Evolutionary conservation across 306 rosid genomes (phyloP).

Genomic region (Vigna trinervia): DNA sequence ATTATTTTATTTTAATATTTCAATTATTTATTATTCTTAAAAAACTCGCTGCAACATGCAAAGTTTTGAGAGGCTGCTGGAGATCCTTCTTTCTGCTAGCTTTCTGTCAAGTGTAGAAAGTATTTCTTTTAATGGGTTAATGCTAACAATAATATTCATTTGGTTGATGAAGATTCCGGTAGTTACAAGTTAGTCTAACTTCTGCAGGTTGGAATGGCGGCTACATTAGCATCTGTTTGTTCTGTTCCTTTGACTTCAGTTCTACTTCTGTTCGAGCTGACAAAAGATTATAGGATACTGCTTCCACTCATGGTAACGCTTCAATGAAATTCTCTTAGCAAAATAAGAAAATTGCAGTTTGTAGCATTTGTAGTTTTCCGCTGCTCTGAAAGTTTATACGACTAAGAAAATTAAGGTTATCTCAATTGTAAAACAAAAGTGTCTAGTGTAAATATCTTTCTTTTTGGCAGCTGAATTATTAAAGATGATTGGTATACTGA

Average conservation of each 20-base stretch:
- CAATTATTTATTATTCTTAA: neutral
- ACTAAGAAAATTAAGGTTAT: constrained; percentile 2
- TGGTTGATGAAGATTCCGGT: constrained; percentile 31
- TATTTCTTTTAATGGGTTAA: too few species aligned
- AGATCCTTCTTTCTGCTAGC: too few species aligned
- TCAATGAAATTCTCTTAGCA: constrained; percentile 25
- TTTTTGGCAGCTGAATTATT: neutral
- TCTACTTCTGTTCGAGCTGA: constrained; percentile 96
- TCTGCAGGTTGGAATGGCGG: constrained; percentile 98
- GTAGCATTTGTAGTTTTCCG: constrained; percentile 23
- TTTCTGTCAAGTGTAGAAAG: too few species aligned
- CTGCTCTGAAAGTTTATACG: constrained; percentile 26
- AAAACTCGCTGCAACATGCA: neutral
- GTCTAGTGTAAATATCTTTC: constrained; percentile 16
- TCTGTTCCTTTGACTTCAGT: constrained; percentile 98
- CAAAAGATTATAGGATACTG: constrained; percentile 93
- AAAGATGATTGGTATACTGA: constrained; percentile 11
- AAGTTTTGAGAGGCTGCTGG: neutral
- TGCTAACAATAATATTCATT: constrained; percentile 24
- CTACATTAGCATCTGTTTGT: constrained; percentile 96
- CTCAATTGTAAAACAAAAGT: neutral
- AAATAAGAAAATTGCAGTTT: neutral
- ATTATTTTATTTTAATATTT: neutral
- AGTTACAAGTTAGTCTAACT: constrained; percentile 40
- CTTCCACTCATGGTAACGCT: constrained; percentile 97